Base-by-base conservation (phyloP, 2,329 filamentous ascomycete species). In the Colletotrichum zoysiae region DNA sequence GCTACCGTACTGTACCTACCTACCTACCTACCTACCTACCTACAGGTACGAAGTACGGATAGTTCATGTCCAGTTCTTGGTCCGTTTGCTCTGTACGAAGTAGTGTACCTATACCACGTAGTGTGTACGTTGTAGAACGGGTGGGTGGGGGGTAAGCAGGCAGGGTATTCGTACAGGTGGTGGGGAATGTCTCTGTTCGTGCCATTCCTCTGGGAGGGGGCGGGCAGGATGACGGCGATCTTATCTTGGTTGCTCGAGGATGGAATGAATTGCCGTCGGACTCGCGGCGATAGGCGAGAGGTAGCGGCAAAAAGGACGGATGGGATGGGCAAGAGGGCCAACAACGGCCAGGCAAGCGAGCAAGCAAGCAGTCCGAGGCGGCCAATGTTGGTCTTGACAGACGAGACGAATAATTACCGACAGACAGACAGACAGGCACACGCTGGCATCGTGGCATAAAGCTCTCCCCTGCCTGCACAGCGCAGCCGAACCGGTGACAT, bases 311-410 rank as follows among this genome's bases (percentile, higher is more conserved):
- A 16, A 20, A 48, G 18, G 9, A 48, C 26, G 40, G 11, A 33
- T n/a, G 33, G 40, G 11, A 33, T n/a, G 33, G 58, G 42, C 42
- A n/a, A 18, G 33, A 30, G 51, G 51, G 18, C 26, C 26, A 53
- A 20, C 16, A 11, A 9, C 16, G 18, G 16, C 35, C 9, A 38
- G 14, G 30, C 3, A 30, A 30, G 4, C 23, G 30, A 11, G 9
- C 35, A 38, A n/a, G 30, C 35, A 38, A n/a, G n/a, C 23, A 40
- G 14, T 11, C 35, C 35, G 11, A 38, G 63, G 40, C 30, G 46
- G 58, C 50, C 16, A 51, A 48, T 35, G 53, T 48, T 71, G 20
- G 23, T 58, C 59, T 64, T 71, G 59, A 44, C 42, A 44, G 69
- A 64, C 46, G 42, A 68, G 30, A 30, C 30, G 30, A 30, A 30